A percentile compares a stretch with the other conserved stretches of the same genome.
phyloP scores from a whole-genome alignment of 495 filamentous ascomycete species.

The Xylaria curta region DNA sequence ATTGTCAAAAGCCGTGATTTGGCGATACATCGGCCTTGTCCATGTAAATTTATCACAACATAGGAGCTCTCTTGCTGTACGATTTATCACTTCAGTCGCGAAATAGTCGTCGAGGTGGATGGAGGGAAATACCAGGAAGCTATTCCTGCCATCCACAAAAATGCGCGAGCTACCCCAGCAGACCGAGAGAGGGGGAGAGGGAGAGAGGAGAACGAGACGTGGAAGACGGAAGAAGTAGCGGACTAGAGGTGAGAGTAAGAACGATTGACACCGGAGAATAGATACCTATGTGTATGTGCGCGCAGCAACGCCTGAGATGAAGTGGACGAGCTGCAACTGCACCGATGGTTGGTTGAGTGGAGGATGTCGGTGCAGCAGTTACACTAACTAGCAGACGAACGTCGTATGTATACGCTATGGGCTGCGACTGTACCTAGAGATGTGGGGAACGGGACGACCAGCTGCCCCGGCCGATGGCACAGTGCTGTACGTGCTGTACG shows the following conservation, averaged over 20 bases:
- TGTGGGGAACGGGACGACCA: background rate
- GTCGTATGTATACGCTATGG: background rate
- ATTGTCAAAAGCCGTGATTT: background rate
- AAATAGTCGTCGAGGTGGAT: background rate
- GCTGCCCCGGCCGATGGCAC: background rate
- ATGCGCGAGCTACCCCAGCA: background rate
- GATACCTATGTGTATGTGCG: background rate
- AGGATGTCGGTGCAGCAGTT: background rate
- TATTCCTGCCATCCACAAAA: background rate
- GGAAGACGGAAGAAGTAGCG: background rate
- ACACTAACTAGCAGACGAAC: background rate
- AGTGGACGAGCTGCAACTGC: conserved; percentile 14
- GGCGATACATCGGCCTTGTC: conserved; percentile 6
- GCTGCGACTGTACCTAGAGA: background rate
- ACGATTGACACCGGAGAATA: background rate
- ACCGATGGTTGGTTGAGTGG: conserved; percentile 9
- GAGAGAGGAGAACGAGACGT: background rate
- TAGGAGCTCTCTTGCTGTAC: conserved; percentile 5
- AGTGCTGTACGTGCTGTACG: background rate
- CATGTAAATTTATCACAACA: background rate
- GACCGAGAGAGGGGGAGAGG: background rate
- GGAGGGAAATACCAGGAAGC: background rate
- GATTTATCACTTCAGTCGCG: background rate
- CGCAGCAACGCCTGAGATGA: background rate
- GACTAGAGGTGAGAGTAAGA: background rate